phyloP scores from a whole-genome alignment of 768 basidiomycete genomes.

The Rhizopogon rudus region DNA sequence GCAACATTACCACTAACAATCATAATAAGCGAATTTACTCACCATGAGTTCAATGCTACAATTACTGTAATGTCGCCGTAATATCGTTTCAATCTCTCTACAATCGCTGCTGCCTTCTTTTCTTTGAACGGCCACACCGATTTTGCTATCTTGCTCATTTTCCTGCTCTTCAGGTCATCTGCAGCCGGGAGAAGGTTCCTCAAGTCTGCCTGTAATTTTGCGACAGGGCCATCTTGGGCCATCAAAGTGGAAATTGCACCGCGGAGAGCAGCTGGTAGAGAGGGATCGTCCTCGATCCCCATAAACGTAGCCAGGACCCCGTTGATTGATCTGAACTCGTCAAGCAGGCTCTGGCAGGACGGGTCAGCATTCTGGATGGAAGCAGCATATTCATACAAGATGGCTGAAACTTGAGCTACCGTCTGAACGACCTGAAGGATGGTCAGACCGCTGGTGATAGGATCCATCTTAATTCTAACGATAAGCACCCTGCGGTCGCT shows the following conservation, averaged over 20 bases:
- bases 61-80: not conserved
- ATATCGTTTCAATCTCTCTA: not conserved
- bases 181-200: not conserved
- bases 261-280: not conserved
- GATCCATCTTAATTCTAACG: not conserved
- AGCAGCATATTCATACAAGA: not conserved
- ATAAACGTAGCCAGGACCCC: not conserved
- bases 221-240: not conserved
- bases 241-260: not conserved
- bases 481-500: not conserved
- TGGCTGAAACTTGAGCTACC: not conserved
- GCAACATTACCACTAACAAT: not conserved
- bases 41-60: not conserved
- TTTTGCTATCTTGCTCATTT: not conserved
- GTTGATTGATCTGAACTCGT: not conserved
- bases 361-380: not conserved
- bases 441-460: not conserved
- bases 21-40: no score
- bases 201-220: not conserved
- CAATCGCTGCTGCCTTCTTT: not conserved
- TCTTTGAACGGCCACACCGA: conserved; percentile 3
- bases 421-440: not conserved
- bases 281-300: not conserved
- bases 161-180: not conserved
- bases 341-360: not conserved